Conservation (phyloP, 345 rosid species). For the Heritiera fomes region DNA sequence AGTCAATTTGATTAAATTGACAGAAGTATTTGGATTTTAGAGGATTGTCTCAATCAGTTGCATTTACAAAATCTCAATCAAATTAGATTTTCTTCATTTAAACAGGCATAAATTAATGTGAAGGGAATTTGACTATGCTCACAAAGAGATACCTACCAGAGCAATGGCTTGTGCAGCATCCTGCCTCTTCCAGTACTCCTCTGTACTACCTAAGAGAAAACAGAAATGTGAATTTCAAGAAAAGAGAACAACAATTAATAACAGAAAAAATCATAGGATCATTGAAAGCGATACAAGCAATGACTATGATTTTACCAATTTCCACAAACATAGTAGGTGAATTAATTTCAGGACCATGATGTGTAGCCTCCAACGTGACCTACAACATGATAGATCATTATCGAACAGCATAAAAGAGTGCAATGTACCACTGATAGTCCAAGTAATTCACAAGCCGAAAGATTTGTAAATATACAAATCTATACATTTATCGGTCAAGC, state of each 20-base stretch:
- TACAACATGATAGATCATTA: constrained; percentile 11
- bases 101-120: background rate
- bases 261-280: background rate
- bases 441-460: background rate
- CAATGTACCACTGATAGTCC: background rate
- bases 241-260: background rate
- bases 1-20: constrained; percentile 8
- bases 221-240: background rate
- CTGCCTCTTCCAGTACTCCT: constrained; percentile 42
- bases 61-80: too few relatives aligned
- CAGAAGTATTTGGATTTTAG: background rate
- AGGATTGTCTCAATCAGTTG: too few relatives aligned
- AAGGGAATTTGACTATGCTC: background rate
- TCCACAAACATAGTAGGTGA: constrained; percentile 47
- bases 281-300: background rate
- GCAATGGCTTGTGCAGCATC: constrained; percentile 49
- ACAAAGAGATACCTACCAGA: constrained; percentile 17
- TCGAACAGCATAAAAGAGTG: background rate
- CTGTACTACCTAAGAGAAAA: constrained; percentile 36
- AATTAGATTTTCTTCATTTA: background rate
- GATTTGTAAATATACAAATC: background rate
- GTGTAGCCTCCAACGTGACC: constrained; percentile 49
- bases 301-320: constrained; percentile 29
- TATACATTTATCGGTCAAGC: background rate
- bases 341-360: constrained; percentile 46